Conservation (phyloP, 257 asterid genomes). For the Fraxinus excelsior region DNA sequence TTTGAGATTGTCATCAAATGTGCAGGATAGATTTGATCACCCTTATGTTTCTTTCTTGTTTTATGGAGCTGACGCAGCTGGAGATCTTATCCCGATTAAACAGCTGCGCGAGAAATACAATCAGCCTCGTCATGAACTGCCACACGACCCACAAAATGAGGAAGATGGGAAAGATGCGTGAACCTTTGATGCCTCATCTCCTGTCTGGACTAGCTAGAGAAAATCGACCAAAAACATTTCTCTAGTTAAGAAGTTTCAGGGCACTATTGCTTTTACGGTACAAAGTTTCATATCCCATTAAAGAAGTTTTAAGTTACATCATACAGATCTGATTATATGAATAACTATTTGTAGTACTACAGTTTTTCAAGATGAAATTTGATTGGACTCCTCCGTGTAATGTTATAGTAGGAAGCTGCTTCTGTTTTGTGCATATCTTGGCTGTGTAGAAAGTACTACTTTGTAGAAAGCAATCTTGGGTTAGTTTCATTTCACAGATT, state of each 20-base stretch:
- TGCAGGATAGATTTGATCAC: conserved; percentile 82
- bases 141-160: conserved; percentile 55
- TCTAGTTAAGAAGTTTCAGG: background rate
- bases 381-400: conserved; percentile 2
- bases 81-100: conserved; percentile 89
- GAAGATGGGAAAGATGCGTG: conserved; percentile 47
- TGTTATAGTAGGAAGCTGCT: background rate
- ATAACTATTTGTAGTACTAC: background rate
- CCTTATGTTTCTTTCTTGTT: conserved; percentile 87
- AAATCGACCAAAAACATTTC: background rate
- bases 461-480: background rate
- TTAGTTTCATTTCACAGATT: background rate
- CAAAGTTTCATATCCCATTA: background rate
- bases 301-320: background rate
- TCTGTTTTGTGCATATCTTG: background rate
- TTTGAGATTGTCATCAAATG: conserved; percentile 6
- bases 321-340: background rate
- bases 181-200: conserved; percentile 5
- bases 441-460: background rate
- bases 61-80: conserved; percentile 83
- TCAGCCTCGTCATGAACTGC: conserved; percentile 85
- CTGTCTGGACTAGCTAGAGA: background rate
- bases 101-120: conserved; percentile 89
- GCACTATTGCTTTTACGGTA: background rate
- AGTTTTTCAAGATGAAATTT: background rate